These are phyloP conservation scores for Kodamaea sp. DNA, from an alignment of 1,139 yeast species.

Conservation along the genomic window DNA sequence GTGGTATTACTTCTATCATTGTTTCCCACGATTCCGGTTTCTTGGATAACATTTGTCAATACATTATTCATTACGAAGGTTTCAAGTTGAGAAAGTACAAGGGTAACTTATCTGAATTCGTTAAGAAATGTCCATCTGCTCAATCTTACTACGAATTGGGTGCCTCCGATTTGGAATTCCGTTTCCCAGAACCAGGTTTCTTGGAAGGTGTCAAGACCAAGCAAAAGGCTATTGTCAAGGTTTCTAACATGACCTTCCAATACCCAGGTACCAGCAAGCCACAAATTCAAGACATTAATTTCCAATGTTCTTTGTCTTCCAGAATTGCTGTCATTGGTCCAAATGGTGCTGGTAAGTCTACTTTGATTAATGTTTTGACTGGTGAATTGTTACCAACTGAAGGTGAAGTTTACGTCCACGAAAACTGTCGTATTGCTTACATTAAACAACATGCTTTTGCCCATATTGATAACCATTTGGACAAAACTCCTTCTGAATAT, in stretches of 20 bases:
- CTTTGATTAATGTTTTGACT: constrained; percentile 95
- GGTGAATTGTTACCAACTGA: constrained; percentile 98
- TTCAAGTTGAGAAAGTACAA: constrained; percentile 99
- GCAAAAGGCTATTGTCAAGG: constrained; percentile 99
- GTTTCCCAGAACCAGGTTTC: constrained; percentile 99
- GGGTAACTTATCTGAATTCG: constrained; percentile 98
- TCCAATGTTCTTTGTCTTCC: constrained; percentile 98
- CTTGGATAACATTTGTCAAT: constrained; percentile 96
- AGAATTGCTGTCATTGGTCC: constrained; percentile 99
- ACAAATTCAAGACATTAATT: constrained; percentile 82
- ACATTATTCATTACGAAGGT: constrained; percentile 99
- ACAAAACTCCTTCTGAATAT: constrained; percentile 99
- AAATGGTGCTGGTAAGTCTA: constrained; percentile 99
- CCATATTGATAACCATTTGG: constrained; percentile 97
- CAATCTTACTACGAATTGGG: constrained; percentile 98
- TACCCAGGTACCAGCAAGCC: constrained; percentile 98
- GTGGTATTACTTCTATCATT: constrained; percentile 96
- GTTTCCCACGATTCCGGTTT: constrained; percentile 99
- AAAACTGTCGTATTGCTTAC: constrained; percentile 99
- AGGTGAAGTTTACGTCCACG: constrained; percentile 99
- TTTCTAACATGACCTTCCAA: constrained; percentile 94
- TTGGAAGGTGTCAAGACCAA: constrained; percentile 99
- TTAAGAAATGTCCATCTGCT: constrained; percentile 98
- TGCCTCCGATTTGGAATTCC: constrained; percentile 94
- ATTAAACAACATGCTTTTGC: constrained; percentile 99